Evolutionary conservation across 345 rosid species (phyloP), one percentile per base, ranked within the genome.

Genomic region (Eucalyptus sp.): DNA sequence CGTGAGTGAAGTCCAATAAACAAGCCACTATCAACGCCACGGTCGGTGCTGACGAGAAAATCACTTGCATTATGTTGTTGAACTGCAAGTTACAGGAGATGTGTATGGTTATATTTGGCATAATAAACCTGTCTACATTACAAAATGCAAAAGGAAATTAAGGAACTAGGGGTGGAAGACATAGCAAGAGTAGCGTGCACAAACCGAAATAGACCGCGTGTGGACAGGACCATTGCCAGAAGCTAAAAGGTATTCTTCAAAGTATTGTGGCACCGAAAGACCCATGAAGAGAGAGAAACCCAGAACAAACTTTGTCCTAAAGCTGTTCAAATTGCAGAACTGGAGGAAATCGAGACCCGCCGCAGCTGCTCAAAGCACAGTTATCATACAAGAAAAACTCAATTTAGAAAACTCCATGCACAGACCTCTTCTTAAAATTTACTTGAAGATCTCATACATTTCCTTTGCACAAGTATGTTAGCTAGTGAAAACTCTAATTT

Each of bases 221-320:
- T 94, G 96, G 58, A 95, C 94, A 5, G 98, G 98, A 64, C 97
- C 97, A 87, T 87, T 92, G 17, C 98, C 98, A 16, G 98, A 92
- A 41, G 90, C 12, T 16, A 95, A 88, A 20, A 94, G 88, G 89
- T 95, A 94, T 79, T 91, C 94, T 44, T 93, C 95, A 92, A 97
- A 96, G 95, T 97, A 97, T 31, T 95, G 96, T 4, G 98, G 94
- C 60, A 96, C 94, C 5, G 99, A 96, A 56, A 96, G 98, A 88
- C 98, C 98, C 88, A 96, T 90, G 92, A 96, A 96, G 90, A 97
- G 94, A 88, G 99, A 92, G 86, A 95, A 95, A 33, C 98, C 98
- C 7, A 98, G 88, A 56, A 98, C 93, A 90, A 98, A 96, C 93
- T 94, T 98, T 16, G 97, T 87, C 91, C 99, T 93, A 93, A 95